These are phyloP conservation scores for Penicillium olsonii DNA, from an alignment of 2,329 filamentous ascomycete species.

Conservation along the genomic window DNA sequence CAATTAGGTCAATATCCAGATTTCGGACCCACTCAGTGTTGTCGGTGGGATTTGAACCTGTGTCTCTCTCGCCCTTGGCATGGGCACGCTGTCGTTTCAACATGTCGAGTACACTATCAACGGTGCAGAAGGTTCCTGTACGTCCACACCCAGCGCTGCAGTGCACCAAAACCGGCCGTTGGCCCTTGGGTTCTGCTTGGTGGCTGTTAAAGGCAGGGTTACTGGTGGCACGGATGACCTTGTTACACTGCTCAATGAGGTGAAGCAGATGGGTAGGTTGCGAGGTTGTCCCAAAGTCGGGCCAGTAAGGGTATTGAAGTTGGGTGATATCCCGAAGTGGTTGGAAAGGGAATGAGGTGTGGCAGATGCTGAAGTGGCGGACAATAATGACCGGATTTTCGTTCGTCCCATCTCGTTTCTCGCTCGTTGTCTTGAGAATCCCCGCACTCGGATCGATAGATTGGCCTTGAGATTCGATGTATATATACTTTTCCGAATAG, in stretches of 20 bases:
- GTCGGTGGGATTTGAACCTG: constrained; percentile 31
- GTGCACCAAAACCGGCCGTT: constrained; percentile 82
- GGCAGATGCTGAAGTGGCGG: constrained; percentile 81
- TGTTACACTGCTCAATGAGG: constrained; percentile 83
- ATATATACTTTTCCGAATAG: constrained; percentile 80
- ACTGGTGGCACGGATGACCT: constrained; percentile 54
- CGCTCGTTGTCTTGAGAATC: neutral
- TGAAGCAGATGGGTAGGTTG: constrained; percentile 84
- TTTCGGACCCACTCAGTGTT: constrained; percentile 64
- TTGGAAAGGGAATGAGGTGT: constrained; percentile 74
- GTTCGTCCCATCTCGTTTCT: constrained; percentile 30
- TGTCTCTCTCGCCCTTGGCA: constrained; percentile 9
- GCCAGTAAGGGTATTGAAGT: constrained; percentile 93
- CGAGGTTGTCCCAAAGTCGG: constrained; percentile 91
- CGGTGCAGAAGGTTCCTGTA: constrained; percentile 94
- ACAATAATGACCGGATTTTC: constrained; percentile 71
- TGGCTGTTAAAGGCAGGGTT: constrained; percentile 29
- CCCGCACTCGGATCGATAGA: constrained; percentile 31
- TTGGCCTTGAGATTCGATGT: constrained; percentile 64
- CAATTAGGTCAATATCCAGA: constrained; percentile 75
- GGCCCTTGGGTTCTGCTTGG: constrained; percentile 57
- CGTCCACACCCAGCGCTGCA: constrained; percentile 95
- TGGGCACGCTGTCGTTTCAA: constrained; percentile 75
- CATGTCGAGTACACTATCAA: constrained; percentile 95
- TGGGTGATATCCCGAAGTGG: constrained; percentile 92